A percentile compares a stretch with the other conserved stretches of the same genome.
phyloP scores from a whole-genome alignment of 805 yeast species.

The Candida lessepsii region DNA sequence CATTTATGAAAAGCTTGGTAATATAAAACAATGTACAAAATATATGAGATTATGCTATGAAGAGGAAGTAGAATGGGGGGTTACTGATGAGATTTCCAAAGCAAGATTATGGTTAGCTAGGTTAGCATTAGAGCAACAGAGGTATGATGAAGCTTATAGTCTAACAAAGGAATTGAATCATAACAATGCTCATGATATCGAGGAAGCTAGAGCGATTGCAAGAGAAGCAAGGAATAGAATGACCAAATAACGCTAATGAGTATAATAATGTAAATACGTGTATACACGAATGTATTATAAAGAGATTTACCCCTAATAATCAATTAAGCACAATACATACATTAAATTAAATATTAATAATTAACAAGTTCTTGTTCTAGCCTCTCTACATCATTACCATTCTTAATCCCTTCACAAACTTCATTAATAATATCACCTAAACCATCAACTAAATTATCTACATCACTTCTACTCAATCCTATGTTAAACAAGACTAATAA shows the following conservation, averaged over 20 bases:
- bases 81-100: slow-evolving; percentile 69
- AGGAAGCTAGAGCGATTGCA: slow-evolving; percentile 83
- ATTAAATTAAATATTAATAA: slow-evolving; percentile 4
- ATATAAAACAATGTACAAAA: slow-evolving; percentile 50
- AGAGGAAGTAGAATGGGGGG: slow-evolving; percentile 61
- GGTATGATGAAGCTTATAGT: slow-evolving; percentile 67
- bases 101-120: slow-evolving; percentile 88
- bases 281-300: background rate
- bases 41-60: slow-evolving; percentile 70
- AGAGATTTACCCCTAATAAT: background rate
- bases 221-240: slow-evolving; percentile 68
- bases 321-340: background rate
- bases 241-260: slow-evolving; percentile 15
- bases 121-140: slow-evolving; percentile 52
- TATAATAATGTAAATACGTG: background rate
- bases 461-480: slow-evolving; percentile 29
- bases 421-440: slow-evolving; percentile 22
- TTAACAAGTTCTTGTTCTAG: slow-evolving; percentile 20
- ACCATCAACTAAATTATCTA: slow-evolving; percentile 21
- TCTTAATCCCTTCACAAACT: slow-evolving; percentile 23
- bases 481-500: slow-evolving; percentile 32
- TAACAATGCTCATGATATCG: slow-evolving; percentile 82
- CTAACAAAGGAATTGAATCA: slow-evolving; percentile 65
- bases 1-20: slow-evolving; percentile 58
- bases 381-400: slow-evolving; percentile 23